Evolutionary conservation across 176 grass and related monocot genomes (phyloP).

Genomic region (Chloris gayana): DNA sequence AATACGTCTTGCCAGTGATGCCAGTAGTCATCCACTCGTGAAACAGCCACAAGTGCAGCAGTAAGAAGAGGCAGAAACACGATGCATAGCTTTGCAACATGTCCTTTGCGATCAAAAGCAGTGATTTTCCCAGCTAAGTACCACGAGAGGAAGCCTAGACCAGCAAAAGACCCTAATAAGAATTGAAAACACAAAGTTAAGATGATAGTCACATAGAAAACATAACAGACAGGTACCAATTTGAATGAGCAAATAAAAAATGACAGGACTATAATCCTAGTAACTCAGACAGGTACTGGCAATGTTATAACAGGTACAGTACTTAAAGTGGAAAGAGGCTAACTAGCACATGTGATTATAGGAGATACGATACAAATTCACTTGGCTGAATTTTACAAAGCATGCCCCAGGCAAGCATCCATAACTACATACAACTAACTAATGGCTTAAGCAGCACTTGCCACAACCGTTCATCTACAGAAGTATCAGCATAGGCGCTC

Average conservation of each 20-base stretch:
- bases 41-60: constrained; percentile 74
- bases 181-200: not conserved
- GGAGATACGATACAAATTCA: not conserved
- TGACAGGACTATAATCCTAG: not conserved
- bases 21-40: constrained; percentile 92
- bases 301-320: not conserved
- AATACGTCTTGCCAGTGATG: constrained; percentile 95
- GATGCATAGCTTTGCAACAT: constrained; percentile 75
- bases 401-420: not conserved
- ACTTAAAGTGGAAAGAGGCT: not conserved
- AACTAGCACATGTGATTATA: not conserved
- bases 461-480: not conserved
- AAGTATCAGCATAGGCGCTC: not conserved
- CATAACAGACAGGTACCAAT: constrained; percentile 6
- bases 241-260: not conserved
- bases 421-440: not conserved
- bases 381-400: not conserved
- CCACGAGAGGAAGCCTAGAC: constrained; percentile 86
- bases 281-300: not conserved
- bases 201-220: not conserved
- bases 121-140: constrained; percentile 82
- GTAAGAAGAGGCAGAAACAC: constrained; percentile 68
- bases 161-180: constrained; percentile 75
- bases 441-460: not conserved
- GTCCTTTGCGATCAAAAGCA: constrained; percentile 70